Percentiles rank a stretch among this genome's conserved stretches.
These are phyloP conservation scores for Candida koratica DNA, from an alignment of 805 yeast genomes.

Conservation along the genomic window DNA sequence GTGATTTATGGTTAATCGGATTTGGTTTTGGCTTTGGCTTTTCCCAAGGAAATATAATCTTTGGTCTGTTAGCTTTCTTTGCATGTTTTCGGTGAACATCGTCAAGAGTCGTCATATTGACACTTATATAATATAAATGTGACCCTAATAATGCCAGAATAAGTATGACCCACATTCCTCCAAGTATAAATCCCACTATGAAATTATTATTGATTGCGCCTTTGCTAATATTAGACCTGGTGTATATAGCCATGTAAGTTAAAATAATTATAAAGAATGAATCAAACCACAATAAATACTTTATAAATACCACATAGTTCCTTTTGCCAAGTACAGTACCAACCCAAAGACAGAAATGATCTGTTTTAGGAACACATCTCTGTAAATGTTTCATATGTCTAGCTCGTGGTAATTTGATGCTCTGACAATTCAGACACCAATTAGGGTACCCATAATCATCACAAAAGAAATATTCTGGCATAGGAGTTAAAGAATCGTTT, in stretches of 20 bases:
- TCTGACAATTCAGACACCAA: constrained; percentile 68
- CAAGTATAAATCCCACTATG: constrained; percentile 43
- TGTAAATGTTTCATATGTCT: constrained; percentile 61
- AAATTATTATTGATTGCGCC: constrained; percentile 41
- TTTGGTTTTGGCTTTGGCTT: constrained; percentile 5
- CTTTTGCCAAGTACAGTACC: constrained; percentile 67
- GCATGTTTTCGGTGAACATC: constrained; percentile 40
- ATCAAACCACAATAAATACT: constrained; percentile 41
- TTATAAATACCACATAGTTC: constrained; percentile 60
- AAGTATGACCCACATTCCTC: constrained; percentile 46
- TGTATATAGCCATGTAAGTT: constrained; percentile 23
- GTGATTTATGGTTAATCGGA: background rate
- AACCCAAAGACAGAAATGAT: constrained; percentile 80
- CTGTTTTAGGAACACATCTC: constrained; percentile 68
- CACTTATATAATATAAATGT: constrained; percentile 42
- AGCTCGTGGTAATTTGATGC: constrained; percentile 61
- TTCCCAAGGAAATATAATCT: constrained; percentile 9
- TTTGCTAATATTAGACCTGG: constrained; percentile 16
- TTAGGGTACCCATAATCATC: constrained; percentile 70
- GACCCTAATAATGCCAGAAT: constrained; percentile 38
- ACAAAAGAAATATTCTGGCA: constrained; percentile 63
- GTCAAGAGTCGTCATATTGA: constrained; percentile 59
- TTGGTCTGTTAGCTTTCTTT: constrained; percentile 18
- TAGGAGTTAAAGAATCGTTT: constrained; percentile 23
- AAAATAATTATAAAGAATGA: constrained; percentile 30